phyloP scores from a whole-genome alignment of 23 red algal species.

The Gracilaria vermiculophylla region DNA sequence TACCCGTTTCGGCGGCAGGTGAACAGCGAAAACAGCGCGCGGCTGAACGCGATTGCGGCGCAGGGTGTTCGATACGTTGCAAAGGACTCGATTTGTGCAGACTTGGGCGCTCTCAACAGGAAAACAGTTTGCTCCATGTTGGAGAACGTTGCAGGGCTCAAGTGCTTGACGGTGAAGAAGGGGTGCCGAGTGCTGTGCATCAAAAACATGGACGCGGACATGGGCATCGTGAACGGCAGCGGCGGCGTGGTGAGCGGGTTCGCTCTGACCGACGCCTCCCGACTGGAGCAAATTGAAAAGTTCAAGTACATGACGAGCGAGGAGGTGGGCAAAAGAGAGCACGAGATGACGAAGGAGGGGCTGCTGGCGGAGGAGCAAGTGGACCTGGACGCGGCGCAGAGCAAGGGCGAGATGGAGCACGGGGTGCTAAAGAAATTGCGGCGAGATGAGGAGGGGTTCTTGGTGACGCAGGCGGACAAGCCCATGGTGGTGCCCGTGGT shows the following conservation, averaged over 20 bases:
- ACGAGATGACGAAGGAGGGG: conserved; percentile 8
- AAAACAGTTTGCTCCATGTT: conserved; percentile 1
- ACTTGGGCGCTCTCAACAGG: not conserved
- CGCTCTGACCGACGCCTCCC: not conserved
- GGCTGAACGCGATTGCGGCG: not conserved
- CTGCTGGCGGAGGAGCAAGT: conserved; percentile 14
- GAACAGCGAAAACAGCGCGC: conserved; percentile 9
- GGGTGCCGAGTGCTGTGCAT: conserved; percentile 44
- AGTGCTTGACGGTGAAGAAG: conserved; percentile 16
- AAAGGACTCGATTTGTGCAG: not conserved
- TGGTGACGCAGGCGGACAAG: not conserved
- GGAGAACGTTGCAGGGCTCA: not conserved
- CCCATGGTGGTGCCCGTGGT: conserved; percentile 8
- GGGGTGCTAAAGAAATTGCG: not conserved
- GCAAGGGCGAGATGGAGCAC: too few species aligned
- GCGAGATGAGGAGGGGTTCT: not conserved
- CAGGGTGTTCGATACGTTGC: conserved; percentile 36
- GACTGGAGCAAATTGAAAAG: conserved; percentile 16
- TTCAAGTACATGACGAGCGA: not conserved
- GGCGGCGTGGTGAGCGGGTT: conserved; percentile 57
- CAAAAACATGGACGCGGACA: conserved; percentile 47
- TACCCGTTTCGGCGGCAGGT: conserved; percentile 46
- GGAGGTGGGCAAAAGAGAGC: not conserved
- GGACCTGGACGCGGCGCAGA: not conserved
- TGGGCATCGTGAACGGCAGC: conserved; percentile 56